A percentile compares a stretch with the other conserved stretches of the same genome.
phyloP scores from a whole-genome alignment of 306 rosid genomes.

The Cucurbita pepo region DNA sequence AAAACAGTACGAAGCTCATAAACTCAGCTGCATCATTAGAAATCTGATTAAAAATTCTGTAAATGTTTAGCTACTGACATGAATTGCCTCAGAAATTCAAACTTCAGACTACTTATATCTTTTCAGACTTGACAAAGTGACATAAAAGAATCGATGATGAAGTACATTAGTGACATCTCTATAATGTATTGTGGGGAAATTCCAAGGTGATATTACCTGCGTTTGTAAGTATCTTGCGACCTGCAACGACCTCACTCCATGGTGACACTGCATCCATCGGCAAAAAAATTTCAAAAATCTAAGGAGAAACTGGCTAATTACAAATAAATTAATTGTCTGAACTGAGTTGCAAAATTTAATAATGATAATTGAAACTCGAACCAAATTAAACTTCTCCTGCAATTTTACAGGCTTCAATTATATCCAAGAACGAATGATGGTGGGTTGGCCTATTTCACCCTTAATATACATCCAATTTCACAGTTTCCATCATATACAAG shows the following conservation, averaged over 20 bases:
- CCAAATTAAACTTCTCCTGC: not conserved
- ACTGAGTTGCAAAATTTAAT: not conserved
- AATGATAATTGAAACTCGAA: not conserved
- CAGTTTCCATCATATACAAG: not conserved
- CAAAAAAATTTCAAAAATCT: not conserved
- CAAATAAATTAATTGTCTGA: not conserved
- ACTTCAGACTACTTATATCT: not conserved
- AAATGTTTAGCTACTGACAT: not conserved
- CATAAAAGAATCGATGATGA: not conserved
- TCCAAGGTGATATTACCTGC: slow-evolving; percentile 37
- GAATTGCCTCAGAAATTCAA: not conserved
- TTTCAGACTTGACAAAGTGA: not conserved
- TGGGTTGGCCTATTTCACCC: not conserved
- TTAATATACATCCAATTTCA: not conserved
- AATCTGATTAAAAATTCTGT: not conserved
- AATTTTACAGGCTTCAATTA: not conserved
- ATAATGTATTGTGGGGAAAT: not conserved
- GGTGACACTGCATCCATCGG: slow-evolving; percentile 74
- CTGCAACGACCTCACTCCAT: slow-evolving; percentile 75
- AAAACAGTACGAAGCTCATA: not conserved
- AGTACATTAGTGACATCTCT: not conserved
- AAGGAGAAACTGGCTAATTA: not conserved
- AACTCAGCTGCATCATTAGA: not conserved
- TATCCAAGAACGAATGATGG: not conserved
- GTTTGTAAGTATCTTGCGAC: slow-evolving; percentile 78